These are phyloP conservation scores for Rhododendron kiyosumense DNA, from an alignment of 148 eudicot genomes.

Conservation along the genomic window DNA sequence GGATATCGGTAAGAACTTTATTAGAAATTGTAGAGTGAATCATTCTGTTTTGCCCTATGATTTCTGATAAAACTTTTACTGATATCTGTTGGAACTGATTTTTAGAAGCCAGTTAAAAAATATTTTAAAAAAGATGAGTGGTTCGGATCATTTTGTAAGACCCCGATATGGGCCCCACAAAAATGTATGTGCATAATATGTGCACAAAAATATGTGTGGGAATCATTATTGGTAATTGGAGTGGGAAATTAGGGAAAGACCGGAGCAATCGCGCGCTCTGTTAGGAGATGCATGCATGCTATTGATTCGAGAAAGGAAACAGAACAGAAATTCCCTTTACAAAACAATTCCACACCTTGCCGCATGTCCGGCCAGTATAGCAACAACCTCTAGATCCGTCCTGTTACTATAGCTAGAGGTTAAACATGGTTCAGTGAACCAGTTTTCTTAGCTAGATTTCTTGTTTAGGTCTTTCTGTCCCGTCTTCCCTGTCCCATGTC, in stretches of 20 bases:
- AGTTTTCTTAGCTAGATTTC: neutral
- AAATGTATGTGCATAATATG: no score
- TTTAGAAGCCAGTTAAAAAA: no score
- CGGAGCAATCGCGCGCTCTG: neutral
- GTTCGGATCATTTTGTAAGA: no score
- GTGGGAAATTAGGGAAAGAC: neutral
- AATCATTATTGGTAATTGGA: no score
- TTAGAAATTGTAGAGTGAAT: no score
- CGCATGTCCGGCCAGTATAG: neutral
- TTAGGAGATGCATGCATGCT: neutral
- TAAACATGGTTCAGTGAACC: neutral
- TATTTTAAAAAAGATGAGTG: no score
- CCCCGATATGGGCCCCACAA: no score
- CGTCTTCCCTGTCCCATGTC: neutral
- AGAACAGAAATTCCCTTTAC: neutral
- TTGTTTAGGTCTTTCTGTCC: neutral
- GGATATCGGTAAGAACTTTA: no score
- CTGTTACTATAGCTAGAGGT: neutral
- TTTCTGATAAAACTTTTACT: no score
- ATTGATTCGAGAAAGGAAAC: neutral
- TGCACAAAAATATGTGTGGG: no score
- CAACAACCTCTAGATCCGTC: neutral
- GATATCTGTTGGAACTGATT: no score
- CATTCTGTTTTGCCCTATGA: no score
- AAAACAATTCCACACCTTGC: neutral